phyloP scores from a whole-genome alignment of 352 stramenopile genomes.

The Peronospora farinosa region DNA sequence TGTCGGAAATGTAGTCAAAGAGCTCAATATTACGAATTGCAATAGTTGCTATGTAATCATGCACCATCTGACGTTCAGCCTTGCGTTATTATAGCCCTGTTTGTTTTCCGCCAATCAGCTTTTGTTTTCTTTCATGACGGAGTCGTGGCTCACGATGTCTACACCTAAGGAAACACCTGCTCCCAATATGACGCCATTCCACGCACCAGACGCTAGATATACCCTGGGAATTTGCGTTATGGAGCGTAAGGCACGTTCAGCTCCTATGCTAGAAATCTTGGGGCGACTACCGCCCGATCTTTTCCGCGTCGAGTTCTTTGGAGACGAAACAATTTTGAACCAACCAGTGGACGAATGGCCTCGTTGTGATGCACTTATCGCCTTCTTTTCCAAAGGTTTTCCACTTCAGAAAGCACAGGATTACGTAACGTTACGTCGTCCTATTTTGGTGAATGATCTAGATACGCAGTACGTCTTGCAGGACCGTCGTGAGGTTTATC shows the following conservation, averaged over 20 bases:
- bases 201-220: slow-evolving; percentile 29
- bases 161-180: too few relatives aligned
- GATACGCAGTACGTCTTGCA: slow-evolving; percentile 91
- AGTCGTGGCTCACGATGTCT: not conserved
- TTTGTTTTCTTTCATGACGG: not conserved
- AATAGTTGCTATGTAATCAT: too few relatives aligned
- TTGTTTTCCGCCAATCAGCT: not conserved
- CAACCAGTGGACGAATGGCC: slow-evolving; percentile 90
- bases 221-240: slow-evolving; percentile 96
- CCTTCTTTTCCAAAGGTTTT: slow-evolving; percentile 97
- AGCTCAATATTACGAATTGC: too few relatives aligned
- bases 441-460: slow-evolving; percentile 97
- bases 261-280: slow-evolving; percentile 96
- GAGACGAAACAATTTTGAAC: slow-evolving; percentile 94
- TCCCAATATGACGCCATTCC: slow-evolving; percentile 16
- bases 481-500: slow-evolving; percentile 94
- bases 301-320: slow-evolving; percentile 98
- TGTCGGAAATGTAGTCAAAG: too few relatives aligned
- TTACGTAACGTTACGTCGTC: slow-evolving; percentile 92
- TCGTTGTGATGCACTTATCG: slow-evolving; percentile 94
- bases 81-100: too few relatives aligned
- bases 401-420: slow-evolving; percentile 94
- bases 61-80: too few relatives aligned
- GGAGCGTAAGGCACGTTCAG: slow-evolving; percentile 94
- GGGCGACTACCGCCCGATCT: slow-evolving; percentile 73